Evolutionary conservation across 2,329 filamentous ascomycete genomes (phyloP), one percentile per base, ranked within the genome.

Genomic region (Alternaria metachromatica): DNA sequence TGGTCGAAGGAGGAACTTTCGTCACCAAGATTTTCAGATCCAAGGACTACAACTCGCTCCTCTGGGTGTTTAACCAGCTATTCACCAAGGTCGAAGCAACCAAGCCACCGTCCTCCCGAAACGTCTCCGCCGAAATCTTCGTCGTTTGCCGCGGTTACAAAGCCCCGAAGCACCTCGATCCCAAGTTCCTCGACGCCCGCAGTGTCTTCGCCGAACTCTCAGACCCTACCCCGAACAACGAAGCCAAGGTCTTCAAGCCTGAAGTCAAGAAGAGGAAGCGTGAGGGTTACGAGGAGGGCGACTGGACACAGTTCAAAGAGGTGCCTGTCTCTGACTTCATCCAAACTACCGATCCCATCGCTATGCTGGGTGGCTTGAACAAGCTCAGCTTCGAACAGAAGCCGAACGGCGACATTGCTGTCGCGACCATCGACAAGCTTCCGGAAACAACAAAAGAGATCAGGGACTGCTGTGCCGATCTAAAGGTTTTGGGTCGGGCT

Each of bases 51-150:
- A 97, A 97, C 78, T 90, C 93, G 62, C 83, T 99, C 49, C 87
- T 98, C 53, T 99, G 96, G 96, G 94, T 98, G 33, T 94, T 98
- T 84, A 97, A 97, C 78, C 96, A 99, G 80, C 86, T 99, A 1
- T 99, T 99, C 83, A 87, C 87, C 51, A 96, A 96, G 70, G 96
- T 99, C 67, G 95, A 99, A 79, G 95, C 96, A 53, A 99, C 96
- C 6, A 99, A 99, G 81, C 96, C 96, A 4, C 96, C 96, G 0
- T 97, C 94, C 0, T 97, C 93, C 9, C 88, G 96, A 84, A 97
- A 97, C 75, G 95, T 99, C 56, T 97, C 94, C 8, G 96, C 96
- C 69, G 96, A 99, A 84, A 98, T 98, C 44, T 99, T 99, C 84
- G 95, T 98, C 68, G 96, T 99, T 33, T 98, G 95, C 82, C 89